Evolutionary conservation across 108 stramenopile species (phyloP).

Genomic region (Nannochloropsis granulata): DNA sequence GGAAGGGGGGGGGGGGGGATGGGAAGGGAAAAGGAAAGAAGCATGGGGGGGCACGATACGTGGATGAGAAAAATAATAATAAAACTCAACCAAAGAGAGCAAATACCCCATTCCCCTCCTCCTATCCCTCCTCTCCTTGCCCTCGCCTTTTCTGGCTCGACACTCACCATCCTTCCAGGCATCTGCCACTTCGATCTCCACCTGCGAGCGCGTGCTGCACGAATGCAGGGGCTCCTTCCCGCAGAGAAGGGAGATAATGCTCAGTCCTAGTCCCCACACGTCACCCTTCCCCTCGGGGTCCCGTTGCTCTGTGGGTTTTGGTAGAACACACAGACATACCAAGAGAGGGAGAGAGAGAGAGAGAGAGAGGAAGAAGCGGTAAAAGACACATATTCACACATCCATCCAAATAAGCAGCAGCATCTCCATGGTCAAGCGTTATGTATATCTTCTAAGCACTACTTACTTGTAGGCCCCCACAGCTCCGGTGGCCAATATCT

Average conservation of each 20-base stretch:
- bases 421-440: too few species aligned
- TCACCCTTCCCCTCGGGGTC: not conserved
- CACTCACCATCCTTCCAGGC: not conserved
- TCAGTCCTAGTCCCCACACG: not conserved
- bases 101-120: too few species aligned
- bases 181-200: not conserved
- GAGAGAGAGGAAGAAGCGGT: too few species aligned
- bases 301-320: not conserved
- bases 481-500: not conserved
- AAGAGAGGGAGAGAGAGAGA: too few species aligned
- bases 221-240: not conserved
- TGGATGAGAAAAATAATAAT: too few species aligned
- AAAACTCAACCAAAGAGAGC: too few species aligned
- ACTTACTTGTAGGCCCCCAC: not conserved
- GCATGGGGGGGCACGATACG: too few species aligned
- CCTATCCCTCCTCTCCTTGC: too few species aligned
- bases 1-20: not conserved
- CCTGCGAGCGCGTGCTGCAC: not conserved
- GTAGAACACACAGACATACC: not conserved
- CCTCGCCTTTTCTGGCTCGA: not conserved
- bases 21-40: not conserved
- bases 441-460: too few species aligned
- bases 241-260: not conserved
- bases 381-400: too few species aligned
- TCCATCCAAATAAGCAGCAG: too few species aligned